These are phyloP conservation scores for Monosporascus sp. DNA, from an alignment of 2,329 filamentous ascomycete species.

Conservation along the genomic window DNA sequence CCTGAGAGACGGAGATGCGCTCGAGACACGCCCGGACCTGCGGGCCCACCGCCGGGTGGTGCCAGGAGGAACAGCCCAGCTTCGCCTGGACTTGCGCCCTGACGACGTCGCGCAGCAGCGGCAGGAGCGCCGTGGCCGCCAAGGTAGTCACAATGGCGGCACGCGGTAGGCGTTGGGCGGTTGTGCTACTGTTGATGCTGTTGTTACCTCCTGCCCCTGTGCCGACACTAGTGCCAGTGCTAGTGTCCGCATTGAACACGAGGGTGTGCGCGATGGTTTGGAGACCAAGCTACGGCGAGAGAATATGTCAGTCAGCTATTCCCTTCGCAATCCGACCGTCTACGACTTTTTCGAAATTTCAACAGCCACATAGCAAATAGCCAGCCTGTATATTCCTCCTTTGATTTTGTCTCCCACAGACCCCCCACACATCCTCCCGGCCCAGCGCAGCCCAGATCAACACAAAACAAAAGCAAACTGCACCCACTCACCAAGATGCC, in stretches of 20 bases:
- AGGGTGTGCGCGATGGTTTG: constrained; percentile 42
- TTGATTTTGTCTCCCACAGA: background rate
- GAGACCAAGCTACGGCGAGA: constrained; percentile 33
- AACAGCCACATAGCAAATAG: too few species aligned
- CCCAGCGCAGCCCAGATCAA: background rate
- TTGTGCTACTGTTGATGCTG: too few species aligned
- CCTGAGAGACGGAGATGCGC: constrained; percentile 46
- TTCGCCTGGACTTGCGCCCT: constrained; percentile 27
- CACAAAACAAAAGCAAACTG: constrained; percentile 6
- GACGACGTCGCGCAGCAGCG: constrained; percentile 36
- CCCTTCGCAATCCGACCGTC: background rate
- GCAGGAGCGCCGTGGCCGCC: constrained; percentile 35
- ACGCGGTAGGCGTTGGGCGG: constrained; percentile 2
- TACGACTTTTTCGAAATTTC: too few species aligned
- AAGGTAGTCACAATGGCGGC: constrained; percentile 47
- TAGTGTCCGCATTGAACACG: constrained; percentile 14
- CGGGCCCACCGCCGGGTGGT: constrained; percentile 9
- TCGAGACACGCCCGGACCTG: constrained; percentile 37
- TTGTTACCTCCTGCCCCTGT: too few species aligned
- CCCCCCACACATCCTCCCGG: background rate
- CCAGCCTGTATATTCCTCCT: background rate
- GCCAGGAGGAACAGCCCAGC: constrained; percentile 8
- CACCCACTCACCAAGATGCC: constrained; percentile 38
- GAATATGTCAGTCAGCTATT: background rate
- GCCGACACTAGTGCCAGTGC: background rate